Evolutionary conservation across 257 asterid genomes (phyloP).

Genomic region (Ilex aquifolium): DNA sequence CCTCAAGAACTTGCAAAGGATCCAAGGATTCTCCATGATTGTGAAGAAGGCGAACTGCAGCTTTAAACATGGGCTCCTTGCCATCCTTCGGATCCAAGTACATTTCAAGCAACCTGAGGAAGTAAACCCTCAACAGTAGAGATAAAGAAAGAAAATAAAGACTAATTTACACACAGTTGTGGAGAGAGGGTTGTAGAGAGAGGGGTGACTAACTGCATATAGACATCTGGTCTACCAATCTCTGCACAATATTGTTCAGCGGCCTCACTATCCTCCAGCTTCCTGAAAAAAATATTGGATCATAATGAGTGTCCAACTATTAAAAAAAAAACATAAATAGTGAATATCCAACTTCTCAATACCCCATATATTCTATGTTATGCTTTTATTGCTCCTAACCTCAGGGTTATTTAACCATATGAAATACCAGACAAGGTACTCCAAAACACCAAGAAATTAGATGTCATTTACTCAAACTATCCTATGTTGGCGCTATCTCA

Average conservation of each 20-base stretch:
- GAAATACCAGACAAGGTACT: background rate
- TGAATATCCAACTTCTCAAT: slow-evolving; percentile 5
- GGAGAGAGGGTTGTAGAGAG: slow-evolving; percentile 17
- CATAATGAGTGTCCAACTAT: too few species aligned
- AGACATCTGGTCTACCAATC: slow-evolving; percentile 99
- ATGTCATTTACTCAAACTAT: background rate
- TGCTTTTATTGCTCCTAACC: background rate
- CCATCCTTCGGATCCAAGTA: slow-evolving; percentile 93
- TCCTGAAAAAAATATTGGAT: slow-evolving; percentile 33
- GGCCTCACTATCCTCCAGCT: slow-evolving; percentile 90
- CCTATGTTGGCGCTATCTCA: background rate
- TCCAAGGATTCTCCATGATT: slow-evolving; percentile 87
- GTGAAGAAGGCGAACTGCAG: slow-evolving; percentile 91
- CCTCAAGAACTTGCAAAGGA: slow-evolving; percentile 91
- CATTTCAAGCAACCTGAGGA: slow-evolving; percentile 82
- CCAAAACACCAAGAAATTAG: too few species aligned
- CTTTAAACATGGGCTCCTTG: slow-evolving; percentile 84
- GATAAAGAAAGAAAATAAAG: slow-evolving; percentile 4
- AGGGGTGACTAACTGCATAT: slow-evolving; percentile 65
- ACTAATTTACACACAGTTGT: background rate
- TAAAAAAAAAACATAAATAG: slow-evolving; percentile 2
- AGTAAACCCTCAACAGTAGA: slow-evolving; percentile 10
- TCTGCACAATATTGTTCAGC: slow-evolving; percentile 95
- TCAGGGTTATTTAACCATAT: background rate
- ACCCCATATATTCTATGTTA: background rate